These are phyloP conservation scores for Trichocladium antarcticum DNA, from an alignment of 495 filamentous ascomycete genomes.

Conservation along the genomic window DNA sequence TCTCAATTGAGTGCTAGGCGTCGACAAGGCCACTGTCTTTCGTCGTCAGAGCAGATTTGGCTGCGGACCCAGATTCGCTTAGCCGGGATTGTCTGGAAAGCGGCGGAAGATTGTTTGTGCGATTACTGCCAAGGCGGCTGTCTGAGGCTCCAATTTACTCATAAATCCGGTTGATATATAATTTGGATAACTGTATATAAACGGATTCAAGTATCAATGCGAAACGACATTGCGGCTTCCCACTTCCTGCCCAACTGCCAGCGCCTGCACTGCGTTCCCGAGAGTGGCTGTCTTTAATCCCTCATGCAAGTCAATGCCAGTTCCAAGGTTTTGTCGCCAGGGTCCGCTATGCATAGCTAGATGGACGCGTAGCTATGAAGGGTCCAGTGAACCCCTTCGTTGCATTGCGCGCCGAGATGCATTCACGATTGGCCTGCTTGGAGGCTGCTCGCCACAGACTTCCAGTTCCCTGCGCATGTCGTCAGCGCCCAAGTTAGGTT, in stretches of 20 bases:
- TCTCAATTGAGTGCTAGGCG: constrained; percentile 38
- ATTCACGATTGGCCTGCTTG: too few relatives aligned
- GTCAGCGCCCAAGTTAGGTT: too few relatives aligned
- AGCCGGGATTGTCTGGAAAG: constrained; percentile 25
- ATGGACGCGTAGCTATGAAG: too few relatives aligned
- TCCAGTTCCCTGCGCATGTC: too few relatives aligned
- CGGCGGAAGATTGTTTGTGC: constrained; percentile 28
- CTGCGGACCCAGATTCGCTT: constrained; percentile 27
- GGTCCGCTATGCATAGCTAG: background rate
- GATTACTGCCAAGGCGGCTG: background rate
- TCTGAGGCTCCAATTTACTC: background rate
- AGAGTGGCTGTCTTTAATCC: constrained; percentile 1
- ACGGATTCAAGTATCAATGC: too few relatives aligned
- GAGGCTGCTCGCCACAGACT: too few relatives aligned
- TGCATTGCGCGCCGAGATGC: too few relatives aligned
- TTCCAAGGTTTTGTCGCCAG: background rate
- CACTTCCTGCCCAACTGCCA: too few relatives aligned
- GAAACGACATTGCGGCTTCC: too few relatives aligned
- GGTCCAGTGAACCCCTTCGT: too few relatives aligned
- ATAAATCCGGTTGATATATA: background rate
- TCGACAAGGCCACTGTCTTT: constrained; percentile 26
- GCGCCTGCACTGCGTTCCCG: too few relatives aligned
- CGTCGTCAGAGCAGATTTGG: constrained; percentile 32
- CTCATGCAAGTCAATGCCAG: too few relatives aligned
- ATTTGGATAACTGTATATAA: background rate